Percentiles rank a stretch among this genome's conserved stretches.
phyloP scores from a whole-genome alignment of 306 rosid genomes.

The Glycyrrhiza uralensis region DNA sequence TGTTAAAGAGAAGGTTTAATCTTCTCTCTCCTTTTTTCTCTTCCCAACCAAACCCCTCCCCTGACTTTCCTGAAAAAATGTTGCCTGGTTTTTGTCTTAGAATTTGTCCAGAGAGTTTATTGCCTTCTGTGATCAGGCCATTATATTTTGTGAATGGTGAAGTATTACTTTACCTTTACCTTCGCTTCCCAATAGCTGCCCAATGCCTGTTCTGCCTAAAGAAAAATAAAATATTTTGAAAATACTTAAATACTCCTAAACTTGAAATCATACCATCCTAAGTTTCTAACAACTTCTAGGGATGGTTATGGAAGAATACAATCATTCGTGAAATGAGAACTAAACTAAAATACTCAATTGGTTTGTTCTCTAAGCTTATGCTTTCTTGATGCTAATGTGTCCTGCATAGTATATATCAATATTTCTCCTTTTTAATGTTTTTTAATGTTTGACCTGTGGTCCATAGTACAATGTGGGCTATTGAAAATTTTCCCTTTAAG shows the following conservation, averaged over 20 bases:
- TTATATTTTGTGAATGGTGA: background rate
- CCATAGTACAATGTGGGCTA: background rate
- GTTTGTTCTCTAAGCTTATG: background rate
- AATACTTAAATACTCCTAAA: too few species aligned
- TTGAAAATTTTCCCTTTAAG: background rate
- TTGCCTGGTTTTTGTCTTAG: background rate
- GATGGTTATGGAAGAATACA: background rate
- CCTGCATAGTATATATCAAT: background rate
- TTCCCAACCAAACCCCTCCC: background rate
- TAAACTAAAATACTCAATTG: background rate
- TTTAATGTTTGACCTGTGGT: background rate
- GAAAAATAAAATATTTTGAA: too few species aligned
- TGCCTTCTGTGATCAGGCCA: background rate
- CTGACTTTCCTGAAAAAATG: background rate
- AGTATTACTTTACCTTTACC: background rate
- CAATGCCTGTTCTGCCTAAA: too few species aligned
- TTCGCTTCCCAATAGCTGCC: too few species aligned
- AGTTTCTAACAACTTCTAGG: background rate
- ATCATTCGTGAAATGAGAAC: background rate
- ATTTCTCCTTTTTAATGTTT: too few species aligned
- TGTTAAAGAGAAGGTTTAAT: constrained; percentile 87
- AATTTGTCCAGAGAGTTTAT: background rate
- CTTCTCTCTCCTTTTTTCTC: background rate
- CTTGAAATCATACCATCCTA: too few species aligned
- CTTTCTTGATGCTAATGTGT: background rate